Conservation (phyloP, 306 rosid genomes). For the Mucuna pruriens region DNA sequence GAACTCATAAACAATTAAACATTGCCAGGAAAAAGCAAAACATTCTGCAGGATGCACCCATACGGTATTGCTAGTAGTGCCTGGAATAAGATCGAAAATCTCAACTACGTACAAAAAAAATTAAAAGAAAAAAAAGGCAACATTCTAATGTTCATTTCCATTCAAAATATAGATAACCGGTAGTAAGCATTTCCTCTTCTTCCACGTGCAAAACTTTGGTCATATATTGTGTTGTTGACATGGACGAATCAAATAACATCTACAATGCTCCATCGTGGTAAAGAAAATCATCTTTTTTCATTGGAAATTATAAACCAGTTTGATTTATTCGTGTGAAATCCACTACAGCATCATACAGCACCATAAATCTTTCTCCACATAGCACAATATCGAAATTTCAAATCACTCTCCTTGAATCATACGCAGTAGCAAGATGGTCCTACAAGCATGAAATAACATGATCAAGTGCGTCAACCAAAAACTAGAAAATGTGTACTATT, state of each 20-base stretch:
- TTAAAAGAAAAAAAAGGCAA: no score
- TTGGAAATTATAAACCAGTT: not conserved
- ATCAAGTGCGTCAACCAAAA: not conserved
- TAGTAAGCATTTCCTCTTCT: not conserved
- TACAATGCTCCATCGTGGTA: not conserved
- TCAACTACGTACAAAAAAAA: conserved; percentile 13
- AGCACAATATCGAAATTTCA: not conserved
- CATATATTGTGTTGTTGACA: not conserved
- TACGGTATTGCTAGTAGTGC: not conserved
- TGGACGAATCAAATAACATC: not conserved
- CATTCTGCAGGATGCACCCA: not conserved
- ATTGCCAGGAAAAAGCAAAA: not conserved
- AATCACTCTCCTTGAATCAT: conserved; percentile 18
- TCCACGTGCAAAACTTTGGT: not conserved
- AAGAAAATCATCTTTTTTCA: not conserved
- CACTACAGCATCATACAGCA: not conserved
- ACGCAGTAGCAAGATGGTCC: conserved; percentile 9
- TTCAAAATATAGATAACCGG: not conserved
- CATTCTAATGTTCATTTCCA: not conserved
- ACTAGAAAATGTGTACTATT: not conserved
- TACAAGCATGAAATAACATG: not conserved
- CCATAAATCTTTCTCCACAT: not conserved
- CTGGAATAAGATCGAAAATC: not conserved
- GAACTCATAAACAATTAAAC: not conserved
- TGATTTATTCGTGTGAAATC: not conserved